Evolutionary conservation across 441 rosid species (phyloP).

Genomic region (Pelargonium fulgidum): DNA sequence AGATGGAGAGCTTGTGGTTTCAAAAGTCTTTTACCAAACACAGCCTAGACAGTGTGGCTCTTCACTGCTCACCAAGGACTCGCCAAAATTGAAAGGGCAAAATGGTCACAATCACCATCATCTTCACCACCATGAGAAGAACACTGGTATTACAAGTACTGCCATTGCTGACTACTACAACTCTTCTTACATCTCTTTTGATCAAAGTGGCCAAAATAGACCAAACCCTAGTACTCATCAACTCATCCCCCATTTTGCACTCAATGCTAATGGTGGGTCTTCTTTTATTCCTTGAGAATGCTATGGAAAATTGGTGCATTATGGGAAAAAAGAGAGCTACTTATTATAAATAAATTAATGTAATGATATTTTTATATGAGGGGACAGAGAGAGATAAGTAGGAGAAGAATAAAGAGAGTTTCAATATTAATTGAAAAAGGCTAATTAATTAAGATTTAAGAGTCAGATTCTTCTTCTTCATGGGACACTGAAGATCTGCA

Average conservation of each 20-base stretch:
- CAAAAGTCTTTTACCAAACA: constrained; percentile 48
- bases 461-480: too few species aligned
- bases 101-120: constrained; percentile 18
- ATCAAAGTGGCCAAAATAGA: constrained; percentile 37
- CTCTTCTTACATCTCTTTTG: constrained; percentile 41
- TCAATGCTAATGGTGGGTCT: constrained; percentile 50
- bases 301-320: background rate
- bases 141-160: background rate
- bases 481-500: too few species aligned
- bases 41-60: constrained; percentile 55
- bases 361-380: too few species aligned
- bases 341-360: too few species aligned
- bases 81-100: constrained; percentile 24
- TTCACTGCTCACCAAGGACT: constrained; percentile 24
- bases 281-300: constrained; percentile 44
- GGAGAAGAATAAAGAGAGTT: too few species aligned
- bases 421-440: too few species aligned
- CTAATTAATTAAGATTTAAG: too few species aligned
- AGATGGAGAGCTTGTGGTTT: constrained; percentile 78
- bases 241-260: constrained; percentile 45
- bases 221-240: constrained; percentile 26
- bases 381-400: too few species aligned
- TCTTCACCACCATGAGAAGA: background rate
- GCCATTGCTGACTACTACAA: constrained; percentile 34
- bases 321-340: too few species aligned